A percentile compares a stretch with the other conserved stretches of the same genome.
Conservation (phyloP, 495 filamentous ascomycete species). For the Trichocladium antarcticum region DNA sequence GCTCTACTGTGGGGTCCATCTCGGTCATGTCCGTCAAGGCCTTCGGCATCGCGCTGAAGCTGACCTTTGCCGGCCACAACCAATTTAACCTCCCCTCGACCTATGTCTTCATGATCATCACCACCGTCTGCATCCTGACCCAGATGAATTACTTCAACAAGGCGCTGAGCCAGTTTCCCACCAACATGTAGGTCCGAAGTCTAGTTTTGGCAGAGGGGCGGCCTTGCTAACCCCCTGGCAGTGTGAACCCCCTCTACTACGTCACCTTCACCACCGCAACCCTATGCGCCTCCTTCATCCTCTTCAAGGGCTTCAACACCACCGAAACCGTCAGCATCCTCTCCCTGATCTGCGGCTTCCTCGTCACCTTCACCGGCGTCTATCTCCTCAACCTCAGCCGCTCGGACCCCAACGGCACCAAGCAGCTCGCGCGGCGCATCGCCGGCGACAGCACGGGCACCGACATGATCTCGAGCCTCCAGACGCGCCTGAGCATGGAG, state of each 20-base stretch:
- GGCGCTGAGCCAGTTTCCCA: constrained; percentile 90
- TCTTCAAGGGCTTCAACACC: constrained; percentile 96
- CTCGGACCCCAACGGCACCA: constrained; percentile 71
- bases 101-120: constrained; percentile 93
- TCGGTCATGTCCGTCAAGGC: constrained; percentile 99
- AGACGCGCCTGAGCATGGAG: constrained; percentile 90
- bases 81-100: constrained; percentile 89
- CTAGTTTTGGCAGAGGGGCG: constrained; percentile 14
- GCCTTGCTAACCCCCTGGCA: constrained; percentile 36
- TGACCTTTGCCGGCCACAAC: constrained; percentile 83
- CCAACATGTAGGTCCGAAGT: constrained; percentile 57
- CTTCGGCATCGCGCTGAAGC: constrained; percentile 90
- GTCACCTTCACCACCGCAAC: constrained; percentile 98
- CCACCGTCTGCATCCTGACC: constrained; percentile 82
- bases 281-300: constrained; percentile 89
- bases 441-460: constrained; percentile 72
- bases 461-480: constrained; percentile 76
- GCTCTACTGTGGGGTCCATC: constrained; percentile 89
- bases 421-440: constrained; percentile 50
- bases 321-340: constrained; percentile 87
- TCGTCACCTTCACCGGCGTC: constrained; percentile 93
- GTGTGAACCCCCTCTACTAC: constrained; percentile 97
- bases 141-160: constrained; percentile 99
- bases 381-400: constrained; percentile 94
- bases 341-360: constrained; percentile 79